A percentile compares a stretch with the other conserved stretches of the same genome.
Conservation (phyloP, 805 yeast genomes). For the Nakazawaea peltata region DNA sequence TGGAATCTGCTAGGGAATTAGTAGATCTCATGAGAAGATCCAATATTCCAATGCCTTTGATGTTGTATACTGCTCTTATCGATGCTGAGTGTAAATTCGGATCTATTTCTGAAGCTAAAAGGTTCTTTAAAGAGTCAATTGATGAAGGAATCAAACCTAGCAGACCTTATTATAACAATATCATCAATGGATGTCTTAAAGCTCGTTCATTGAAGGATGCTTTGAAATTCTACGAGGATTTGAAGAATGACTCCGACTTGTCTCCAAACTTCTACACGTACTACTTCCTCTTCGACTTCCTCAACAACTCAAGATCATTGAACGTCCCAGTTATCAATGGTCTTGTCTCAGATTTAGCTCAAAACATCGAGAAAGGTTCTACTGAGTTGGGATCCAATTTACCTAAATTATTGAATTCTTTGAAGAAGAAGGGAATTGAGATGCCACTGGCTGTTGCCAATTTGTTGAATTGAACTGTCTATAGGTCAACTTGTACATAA, state of each 20-base stretch:
- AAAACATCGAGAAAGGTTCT: conserved; percentile 14
- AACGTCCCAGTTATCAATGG: conserved; percentile 25
- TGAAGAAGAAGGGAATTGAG: conserved; percentile 13
- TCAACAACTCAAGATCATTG: conserved; percentile 14
- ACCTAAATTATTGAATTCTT: conserved; percentile 25
- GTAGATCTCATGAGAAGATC: conserved; percentile 31
- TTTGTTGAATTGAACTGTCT: too few species aligned
- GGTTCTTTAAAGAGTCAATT: conserved; percentile 29
- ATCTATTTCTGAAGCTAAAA: conserved; percentile 30
- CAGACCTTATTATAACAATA: conserved; percentile 33
- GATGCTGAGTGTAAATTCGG: conserved; percentile 38
- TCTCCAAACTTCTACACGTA: conserved; percentile 44
- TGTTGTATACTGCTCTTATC: conserved; percentile 38
- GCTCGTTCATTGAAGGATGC: conserved; percentile 30
- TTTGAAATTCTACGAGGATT: conserved; percentile 27
- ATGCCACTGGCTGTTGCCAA: conserved; percentile 17
- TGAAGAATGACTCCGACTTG: conserved; percentile 18
- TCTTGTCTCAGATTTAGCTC: conserved; percentile 30
- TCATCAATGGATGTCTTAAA: conserved; percentile 40
- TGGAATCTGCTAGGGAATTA: conserved; percentile 41
- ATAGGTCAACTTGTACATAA: background rate
- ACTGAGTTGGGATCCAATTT: conserved; percentile 29
- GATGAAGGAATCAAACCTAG: conserved; percentile 25
- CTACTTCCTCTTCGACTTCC: conserved; percentile 31
- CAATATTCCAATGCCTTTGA: conserved; percentile 24